A percentile compares a stretch with the other conserved stretches of the same genome.
Conservation (phyloP, 305 asterid genomes). For the Withania somnifera region DNA sequence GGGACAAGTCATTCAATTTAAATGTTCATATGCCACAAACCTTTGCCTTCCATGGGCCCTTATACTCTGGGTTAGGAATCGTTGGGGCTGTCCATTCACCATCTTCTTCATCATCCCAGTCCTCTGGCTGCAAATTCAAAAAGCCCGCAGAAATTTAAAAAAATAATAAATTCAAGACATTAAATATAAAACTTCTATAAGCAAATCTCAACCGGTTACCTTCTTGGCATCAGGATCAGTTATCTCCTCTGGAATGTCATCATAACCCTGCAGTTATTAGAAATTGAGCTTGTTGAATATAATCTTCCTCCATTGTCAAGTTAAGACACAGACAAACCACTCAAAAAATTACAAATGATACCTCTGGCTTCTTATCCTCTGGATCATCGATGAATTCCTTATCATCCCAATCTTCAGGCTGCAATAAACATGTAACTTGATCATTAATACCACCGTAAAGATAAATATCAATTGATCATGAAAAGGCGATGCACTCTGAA, state of each 20-base stretch:
- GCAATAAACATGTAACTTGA: slow-evolving; percentile 7
- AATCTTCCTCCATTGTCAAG: neutral
- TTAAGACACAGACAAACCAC: neutral
- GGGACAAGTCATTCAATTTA: neutral
- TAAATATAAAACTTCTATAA: neutral
- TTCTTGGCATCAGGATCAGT: slow-evolving; percentile 84
- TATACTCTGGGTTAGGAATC: slow-evolving; percentile 93
- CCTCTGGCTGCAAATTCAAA: slow-evolving; percentile 69
- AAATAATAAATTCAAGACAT: neutral
- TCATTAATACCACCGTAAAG: neutral
- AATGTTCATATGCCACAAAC: slow-evolving; percentile 25
- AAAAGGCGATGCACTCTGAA: neutral
- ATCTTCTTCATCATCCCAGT: slow-evolving; percentile 99
- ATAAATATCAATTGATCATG: neutral
- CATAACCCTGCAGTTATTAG: slow-evolving; percentile 54
- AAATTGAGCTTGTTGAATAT: neutral
- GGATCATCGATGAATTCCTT: slow-evolving; percentile 88
- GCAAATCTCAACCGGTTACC: slow-evolving; percentile 30
- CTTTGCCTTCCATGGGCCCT: slow-evolving; percentile 95
- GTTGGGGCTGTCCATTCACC: slow-evolving; percentile 97
- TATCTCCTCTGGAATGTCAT: slow-evolving; percentile 90
- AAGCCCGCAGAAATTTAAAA: neutral
- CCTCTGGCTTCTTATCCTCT: slow-evolving; percentile 96
- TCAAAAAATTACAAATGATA: slow-evolving; percentile 1
- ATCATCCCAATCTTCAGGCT: slow-evolving; percentile 99